phyloP scores from a whole-genome alignment of 1,139 yeast genomes.

The Arxiozyma slooffiae region DNA sequence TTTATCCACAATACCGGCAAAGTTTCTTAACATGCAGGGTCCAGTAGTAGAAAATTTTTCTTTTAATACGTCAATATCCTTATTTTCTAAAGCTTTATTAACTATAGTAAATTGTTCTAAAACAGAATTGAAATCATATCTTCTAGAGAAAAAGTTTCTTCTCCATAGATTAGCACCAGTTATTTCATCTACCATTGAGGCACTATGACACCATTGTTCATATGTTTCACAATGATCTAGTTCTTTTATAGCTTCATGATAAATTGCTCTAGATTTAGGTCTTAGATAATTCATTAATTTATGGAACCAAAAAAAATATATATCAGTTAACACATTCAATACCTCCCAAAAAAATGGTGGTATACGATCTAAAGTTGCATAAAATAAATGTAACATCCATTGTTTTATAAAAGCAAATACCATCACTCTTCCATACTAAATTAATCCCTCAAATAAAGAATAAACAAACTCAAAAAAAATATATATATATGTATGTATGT shows the following conservation, averaged over 20 bases:
- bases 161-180: constrained; percentile 75
- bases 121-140: constrained; percentile 77
- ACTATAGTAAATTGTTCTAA: constrained; percentile 61
- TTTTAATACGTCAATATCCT: constrained; percentile 51
- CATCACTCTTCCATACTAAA: constrained; percentile 1
- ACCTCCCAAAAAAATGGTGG: constrained; percentile 56
- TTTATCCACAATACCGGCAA: constrained; percentile 83
- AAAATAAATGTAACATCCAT: constrained; percentile 20
- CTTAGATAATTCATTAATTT: constrained; percentile 25
- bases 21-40: constrained; percentile 56
- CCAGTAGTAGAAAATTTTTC: constrained; percentile 70
- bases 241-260: constrained; percentile 27
- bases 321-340: constrained; percentile 49
- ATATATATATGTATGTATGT: too few relatives aligned
- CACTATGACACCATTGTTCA: constrained; percentile 53
- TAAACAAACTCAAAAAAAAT: too few relatives aligned
- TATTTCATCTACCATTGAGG: constrained; percentile 50
- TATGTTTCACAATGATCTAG: constrained; percentile 35
- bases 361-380: constrained; percentile 37
- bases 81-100: constrained; percentile 49
- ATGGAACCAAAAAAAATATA: constrained; percentile 47
- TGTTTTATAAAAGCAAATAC: constrained; percentile 1
- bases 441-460: neutral
- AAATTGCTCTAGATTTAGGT: constrained; percentile 25
- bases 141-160: constrained; percentile 69